phyloP scores from a whole-genome alignment of 2,329 filamentous ascomycete genomes.

The Nectriaceae sp. region DNA sequence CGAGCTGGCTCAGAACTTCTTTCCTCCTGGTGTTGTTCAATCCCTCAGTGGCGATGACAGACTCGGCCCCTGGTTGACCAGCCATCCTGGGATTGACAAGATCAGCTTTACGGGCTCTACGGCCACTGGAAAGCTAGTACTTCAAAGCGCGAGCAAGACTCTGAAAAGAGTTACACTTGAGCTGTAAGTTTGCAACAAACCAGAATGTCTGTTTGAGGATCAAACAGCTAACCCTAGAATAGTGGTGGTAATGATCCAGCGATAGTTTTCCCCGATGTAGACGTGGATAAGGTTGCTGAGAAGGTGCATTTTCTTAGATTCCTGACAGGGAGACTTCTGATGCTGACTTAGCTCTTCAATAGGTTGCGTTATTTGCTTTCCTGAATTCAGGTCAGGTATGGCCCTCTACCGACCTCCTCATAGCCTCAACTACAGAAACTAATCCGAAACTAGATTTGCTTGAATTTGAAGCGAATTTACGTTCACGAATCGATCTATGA shows the following conservation, averaged over 20 bases:
- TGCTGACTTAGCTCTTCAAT: no score
- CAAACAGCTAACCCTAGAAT: neutral
- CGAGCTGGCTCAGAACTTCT: conserved; percentile 56
- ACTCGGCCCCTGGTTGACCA: conserved; percentile 58
- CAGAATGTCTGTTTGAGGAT: neutral
- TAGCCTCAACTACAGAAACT: no score
- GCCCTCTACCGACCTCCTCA: conserved; percentile 9
- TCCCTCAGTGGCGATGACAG: conserved; percentile 60
- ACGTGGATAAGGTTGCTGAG: conserved; percentile 37
- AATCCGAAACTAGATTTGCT: conserved; percentile 13
- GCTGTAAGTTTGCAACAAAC: conserved; percentile 30
- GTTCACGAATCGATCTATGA: conserved; percentile 62
- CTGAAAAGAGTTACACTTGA: conserved; percentile 64
- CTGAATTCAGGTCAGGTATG: conserved; percentile 51
- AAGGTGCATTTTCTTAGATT: no score
- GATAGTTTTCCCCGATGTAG: conserved; percentile 58
- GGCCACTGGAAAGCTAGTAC: conserved; percentile 62
- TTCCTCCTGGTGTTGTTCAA: conserved; percentile 63
- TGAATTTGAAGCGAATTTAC: conserved; percentile 55
- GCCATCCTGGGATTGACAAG: conserved; percentile 59
- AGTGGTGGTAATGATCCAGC: conserved; percentile 57
- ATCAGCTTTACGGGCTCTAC: conserved; percentile 65
- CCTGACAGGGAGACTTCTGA: no score
- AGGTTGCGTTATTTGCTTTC: conserved; percentile 50
- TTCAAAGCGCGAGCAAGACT: conserved; percentile 52